These are phyloP conservation scores for Diplodia mutila DNA, from an alignment of 2,329 filamentous ascomycete species.

Conservation along the genomic window DNA sequence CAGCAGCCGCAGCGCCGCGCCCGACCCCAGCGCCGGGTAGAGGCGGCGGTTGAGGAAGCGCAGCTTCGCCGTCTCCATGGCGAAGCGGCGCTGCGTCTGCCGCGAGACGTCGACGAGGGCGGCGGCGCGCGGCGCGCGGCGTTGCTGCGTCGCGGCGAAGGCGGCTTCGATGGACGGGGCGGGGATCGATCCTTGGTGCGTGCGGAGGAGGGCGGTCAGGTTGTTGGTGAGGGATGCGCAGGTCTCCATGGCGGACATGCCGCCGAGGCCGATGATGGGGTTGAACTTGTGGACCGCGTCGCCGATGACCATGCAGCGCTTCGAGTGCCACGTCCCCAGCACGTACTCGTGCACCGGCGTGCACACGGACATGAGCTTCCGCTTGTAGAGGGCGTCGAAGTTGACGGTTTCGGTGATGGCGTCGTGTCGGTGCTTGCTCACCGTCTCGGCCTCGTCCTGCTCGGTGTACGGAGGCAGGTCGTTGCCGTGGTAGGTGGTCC, in stretches of 20 bases:
- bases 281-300: constrained; percentile 21
- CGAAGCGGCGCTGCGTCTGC: background rate
- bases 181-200: no score
- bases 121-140: background rate
- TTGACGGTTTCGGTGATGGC: background rate
- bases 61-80: constrained; percentile 2
- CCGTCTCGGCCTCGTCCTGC: background rate
- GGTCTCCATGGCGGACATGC: constrained; percentile 9
- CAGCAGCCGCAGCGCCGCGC: background rate
- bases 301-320: constrained; percentile 10
- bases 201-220: background rate
- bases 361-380: background rate
- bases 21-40: background rate
- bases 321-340: background rate
- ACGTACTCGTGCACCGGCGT: constrained; percentile 7
- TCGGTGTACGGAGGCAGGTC: background rate
- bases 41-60: background rate
- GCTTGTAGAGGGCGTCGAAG: constrained; percentile 1
- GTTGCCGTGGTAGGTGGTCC: background rate
- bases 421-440: background rate
- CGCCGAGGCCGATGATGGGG: constrained; percentile 8
- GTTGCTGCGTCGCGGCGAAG: background rate
- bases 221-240: background rate
- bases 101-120: background rate
- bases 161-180: background rate